A percentile compares a stretch with the other conserved stretches of the same genome.
These are phyloP conservation scores for Macrophomina pseudophaseolina DNA, from an alignment of 2,329 filamentous ascomycete species.

Conservation along the genomic window DNA sequence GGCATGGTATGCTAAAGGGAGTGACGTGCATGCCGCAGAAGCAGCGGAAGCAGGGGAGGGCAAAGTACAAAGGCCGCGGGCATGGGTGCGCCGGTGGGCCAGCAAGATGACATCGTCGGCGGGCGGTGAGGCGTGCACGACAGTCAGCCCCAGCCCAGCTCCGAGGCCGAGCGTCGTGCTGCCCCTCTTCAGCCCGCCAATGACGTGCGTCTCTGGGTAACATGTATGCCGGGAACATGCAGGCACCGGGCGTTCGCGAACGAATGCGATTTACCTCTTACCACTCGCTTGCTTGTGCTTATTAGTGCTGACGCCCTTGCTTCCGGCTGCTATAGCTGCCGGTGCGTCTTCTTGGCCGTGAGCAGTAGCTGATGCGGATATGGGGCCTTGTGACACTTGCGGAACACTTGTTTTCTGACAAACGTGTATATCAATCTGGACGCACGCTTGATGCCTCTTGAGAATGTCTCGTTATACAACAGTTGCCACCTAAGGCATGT, in stretches of 20 bases:
- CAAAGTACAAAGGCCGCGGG: slow-evolving; percentile 10
- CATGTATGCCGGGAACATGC: background rate
- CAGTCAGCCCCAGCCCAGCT: background rate
- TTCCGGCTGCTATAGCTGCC: background rate
- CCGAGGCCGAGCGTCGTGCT: slow-evolving; percentile 1
- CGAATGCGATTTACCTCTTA: no score
- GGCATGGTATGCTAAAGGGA: slow-evolving; percentile 45
- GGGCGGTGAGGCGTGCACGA: slow-evolving; percentile 19
- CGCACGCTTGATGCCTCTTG: no score
- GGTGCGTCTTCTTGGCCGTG: no score
- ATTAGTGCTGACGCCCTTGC: background rate
- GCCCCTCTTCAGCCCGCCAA: slow-evolving; percentile 20
- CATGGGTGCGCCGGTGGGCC: slow-evolving; percentile 16
- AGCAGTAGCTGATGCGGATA: no score
- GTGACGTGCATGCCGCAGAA: slow-evolving; percentile 24
- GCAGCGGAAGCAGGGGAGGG: slow-evolving; percentile 17
- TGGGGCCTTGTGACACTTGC: no score
- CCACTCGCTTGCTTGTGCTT: no score
- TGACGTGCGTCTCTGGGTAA: background rate
- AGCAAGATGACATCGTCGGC: slow-evolving; percentile 21
- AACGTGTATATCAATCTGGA: no score
- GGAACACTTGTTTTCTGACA: no score
- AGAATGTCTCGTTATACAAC: no score
- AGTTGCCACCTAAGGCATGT: no score
- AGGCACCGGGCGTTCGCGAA: background rate